Evolutionary conservation across 176 grass and related monocot genomes (phyloP).

Genomic region (Ensete glaucum): DNA sequence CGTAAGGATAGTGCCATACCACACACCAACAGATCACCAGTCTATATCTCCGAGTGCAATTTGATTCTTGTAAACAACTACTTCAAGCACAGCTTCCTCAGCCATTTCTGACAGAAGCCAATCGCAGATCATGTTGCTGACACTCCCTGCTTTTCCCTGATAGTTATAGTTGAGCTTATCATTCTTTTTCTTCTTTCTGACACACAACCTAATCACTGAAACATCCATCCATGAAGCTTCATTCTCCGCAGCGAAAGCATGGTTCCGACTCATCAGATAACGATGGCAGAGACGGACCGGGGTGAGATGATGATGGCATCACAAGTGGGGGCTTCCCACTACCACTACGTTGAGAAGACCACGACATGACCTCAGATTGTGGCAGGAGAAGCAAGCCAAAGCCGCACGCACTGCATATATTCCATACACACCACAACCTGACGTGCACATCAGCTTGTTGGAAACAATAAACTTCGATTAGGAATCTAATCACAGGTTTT

Average conservation of each 20-base stretch:
- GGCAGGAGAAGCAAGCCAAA: background rate
- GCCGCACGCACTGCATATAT: background rate
- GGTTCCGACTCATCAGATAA: no score
- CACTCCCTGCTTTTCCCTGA: background rate
- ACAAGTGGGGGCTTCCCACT: no score
- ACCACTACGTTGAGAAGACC: background rate
- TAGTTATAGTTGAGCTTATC: no score
- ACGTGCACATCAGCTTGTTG: no score
- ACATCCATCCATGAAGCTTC: no score
- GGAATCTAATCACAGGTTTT: no score
- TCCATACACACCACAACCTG: background rate
- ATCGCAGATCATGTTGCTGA: background rate
- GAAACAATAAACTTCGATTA: no score
- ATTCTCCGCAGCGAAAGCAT: no score
- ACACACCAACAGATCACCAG: background rate
- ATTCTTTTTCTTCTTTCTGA: no score
- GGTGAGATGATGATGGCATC: no score
- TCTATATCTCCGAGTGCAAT: background rate
- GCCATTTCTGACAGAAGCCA: background rate
- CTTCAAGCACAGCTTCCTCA: background rate
- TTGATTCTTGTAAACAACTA: background rate
- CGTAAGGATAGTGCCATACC: background rate
- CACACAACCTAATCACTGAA: no score
- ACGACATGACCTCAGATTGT: background rate
- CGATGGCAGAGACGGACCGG: no score